A percentile compares a stretch with the other conserved stretches of the same genome.
These are phyloP conservation scores for Geranomyces michiganensis DNA, from an alignment of 192 early-diverging fungal species.

Conservation along the genomic window DNA sequence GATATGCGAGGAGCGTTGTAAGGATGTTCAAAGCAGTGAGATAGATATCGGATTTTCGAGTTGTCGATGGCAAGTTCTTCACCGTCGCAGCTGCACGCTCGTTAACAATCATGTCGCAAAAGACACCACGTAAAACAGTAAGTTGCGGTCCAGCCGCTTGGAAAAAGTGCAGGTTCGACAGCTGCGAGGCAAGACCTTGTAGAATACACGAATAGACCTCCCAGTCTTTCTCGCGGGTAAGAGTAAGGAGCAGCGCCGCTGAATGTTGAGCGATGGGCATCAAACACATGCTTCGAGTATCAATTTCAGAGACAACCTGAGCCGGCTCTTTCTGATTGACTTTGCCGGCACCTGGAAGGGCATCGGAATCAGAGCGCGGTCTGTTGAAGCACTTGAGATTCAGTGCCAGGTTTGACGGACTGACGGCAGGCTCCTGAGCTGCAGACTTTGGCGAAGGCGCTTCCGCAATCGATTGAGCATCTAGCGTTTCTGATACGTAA, in stretches of 20 bases:
- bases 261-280: slow-evolving; percentile 54
- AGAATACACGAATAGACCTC: slow-evolving; percentile 74
- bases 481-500: too few species aligned
- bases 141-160: slow-evolving; percentile 59
- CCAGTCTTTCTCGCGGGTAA: slow-evolving; percentile 71
- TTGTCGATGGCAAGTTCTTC: slow-evolving; percentile 54
- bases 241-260: slow-evolving; percentile 55
- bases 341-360: background rate
- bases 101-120: slow-evolving; percentile 62
- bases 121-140: slow-evolving; percentile 48
- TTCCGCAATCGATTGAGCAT: background rate
- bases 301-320: background rate
- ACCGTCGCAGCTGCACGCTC: slow-evolving; percentile 64
- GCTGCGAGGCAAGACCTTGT: slow-evolving; percentile 65
- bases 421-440: background rate
- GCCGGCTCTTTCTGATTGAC: background rate
- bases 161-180: slow-evolving; percentile 77
- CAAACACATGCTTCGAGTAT: background rate
- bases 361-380: background rate
- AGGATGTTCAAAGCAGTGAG: slow-evolving; percentile 64
- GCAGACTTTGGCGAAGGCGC: background rate
- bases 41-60: slow-evolving; percentile 71
- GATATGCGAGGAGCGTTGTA: slow-evolving; percentile 67
- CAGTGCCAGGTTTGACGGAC: background rate
- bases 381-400: slow-evolving; percentile 11